A percentile compares a stretch with the other conserved stretches of the same genome.
phyloP scores from a whole-genome alignment of 768 basidiomycete genomes.

The Suillus sp. region DNA sequence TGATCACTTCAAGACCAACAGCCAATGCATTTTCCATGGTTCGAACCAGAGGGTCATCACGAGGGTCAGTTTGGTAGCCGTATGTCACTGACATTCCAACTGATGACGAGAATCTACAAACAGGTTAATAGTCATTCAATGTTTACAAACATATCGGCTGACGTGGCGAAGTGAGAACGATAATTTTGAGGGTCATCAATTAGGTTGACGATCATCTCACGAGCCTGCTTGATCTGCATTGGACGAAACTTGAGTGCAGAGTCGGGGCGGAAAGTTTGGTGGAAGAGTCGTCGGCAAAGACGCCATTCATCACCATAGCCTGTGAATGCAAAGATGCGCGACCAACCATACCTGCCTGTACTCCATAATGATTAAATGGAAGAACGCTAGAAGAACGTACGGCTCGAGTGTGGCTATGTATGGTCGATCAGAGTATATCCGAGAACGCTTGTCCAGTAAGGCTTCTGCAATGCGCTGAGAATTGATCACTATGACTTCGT shows the following conservation, averaged over 20 bases:
- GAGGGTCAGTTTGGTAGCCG: background rate
- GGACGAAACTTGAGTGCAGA: background rate
- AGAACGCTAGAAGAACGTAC: background rate
- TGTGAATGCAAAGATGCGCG: background rate
- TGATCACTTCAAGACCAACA: background rate
- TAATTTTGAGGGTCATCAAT: background rate
- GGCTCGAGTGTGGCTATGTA: constrained; percentile 6
- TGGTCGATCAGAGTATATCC: constrained; percentile 13
- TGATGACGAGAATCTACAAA: background rate
- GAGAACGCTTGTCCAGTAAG: constrained; percentile 13
- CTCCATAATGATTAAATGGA: background rate
- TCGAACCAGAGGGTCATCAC: background rate
- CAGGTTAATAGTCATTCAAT: background rate
- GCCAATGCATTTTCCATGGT: background rate
- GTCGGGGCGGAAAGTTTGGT: background rate
- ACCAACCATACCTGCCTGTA: constrained; percentile 9
- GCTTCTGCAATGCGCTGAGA: constrained; percentile 6
- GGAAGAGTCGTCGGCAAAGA: constrained; percentile 7
- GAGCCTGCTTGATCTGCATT: background rate
- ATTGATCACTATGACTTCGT: constrained; percentile 8
- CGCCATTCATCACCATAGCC: constrained; percentile 28
- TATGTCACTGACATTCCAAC: background rate
- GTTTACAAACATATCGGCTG: background rate
- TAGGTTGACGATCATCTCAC: background rate
- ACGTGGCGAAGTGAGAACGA: background rate